A percentile compares a stretch with the other conserved stretches of the same genome.
phyloP scores from a whole-genome alignment of 345 rosid genomes.

The Noccaea caerulescens region DNA sequence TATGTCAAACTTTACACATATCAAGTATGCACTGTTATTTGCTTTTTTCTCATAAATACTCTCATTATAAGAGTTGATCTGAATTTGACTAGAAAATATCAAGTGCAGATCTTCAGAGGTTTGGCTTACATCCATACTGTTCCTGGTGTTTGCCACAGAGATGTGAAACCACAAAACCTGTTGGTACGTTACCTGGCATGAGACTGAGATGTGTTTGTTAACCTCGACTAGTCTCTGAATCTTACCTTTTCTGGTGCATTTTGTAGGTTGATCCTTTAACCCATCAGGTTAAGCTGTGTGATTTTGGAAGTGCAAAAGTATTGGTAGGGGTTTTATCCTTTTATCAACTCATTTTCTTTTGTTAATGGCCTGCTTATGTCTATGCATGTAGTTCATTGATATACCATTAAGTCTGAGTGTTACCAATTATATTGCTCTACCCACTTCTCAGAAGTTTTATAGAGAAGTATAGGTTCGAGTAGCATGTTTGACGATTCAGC shows the following conservation, averaged over 20 bases:
- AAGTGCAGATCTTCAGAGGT: conserved; percentile 67
- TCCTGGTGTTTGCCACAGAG: conserved; percentile 89
- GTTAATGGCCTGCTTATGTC: conserved; percentile 3
- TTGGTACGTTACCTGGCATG: conserved; percentile 54
- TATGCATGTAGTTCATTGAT: not conserved
- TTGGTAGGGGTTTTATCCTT: conserved; percentile 49
- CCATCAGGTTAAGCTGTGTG: conserved; percentile 81
- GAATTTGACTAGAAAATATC: conserved; percentile 20
- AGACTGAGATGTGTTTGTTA: not conserved
- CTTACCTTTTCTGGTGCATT: conserved; percentile 28
- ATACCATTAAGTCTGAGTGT: not conserved
- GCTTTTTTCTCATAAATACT: conserved; percentile 1
- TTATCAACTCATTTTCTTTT: not conserved
- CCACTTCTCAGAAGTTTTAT: not conserved
- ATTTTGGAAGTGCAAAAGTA: conserved; percentile 84
- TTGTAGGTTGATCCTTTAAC: conserved; percentile 78
- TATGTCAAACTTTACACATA: conserved; percentile 79
- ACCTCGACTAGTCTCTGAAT: conserved; percentile 11
- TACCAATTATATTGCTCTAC: not conserved
- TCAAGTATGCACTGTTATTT: conserved; percentile 54
- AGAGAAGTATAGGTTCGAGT: not conserved
- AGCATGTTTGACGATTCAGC: not conserved
- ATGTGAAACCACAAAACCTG: conserved; percentile 91
- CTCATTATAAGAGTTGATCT: not conserved
- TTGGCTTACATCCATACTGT: conserved; percentile 70